Percentiles rank a stretch among this genome's conserved stretches.
Conservation (phyloP, 192 early-diverging fungal species). For the Obelidium mucronatum region DNA sequence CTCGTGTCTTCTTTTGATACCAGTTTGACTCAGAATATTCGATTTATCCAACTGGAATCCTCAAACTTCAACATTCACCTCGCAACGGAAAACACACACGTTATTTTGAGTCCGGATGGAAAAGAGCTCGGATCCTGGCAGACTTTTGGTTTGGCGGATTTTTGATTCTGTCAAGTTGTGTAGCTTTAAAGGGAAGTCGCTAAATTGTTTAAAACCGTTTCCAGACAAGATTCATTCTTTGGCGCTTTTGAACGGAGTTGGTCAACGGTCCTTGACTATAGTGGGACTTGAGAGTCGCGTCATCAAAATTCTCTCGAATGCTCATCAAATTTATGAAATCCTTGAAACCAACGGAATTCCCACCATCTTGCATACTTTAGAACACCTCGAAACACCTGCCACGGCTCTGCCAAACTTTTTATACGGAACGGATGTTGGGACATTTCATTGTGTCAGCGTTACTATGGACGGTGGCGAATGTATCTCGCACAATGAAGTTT, state of each 20-base stretch:
- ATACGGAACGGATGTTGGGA: slow-evolving; percentile 6
- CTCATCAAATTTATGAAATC: not conserved
- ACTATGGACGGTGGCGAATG: no score
- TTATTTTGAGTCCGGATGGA: not conserved
- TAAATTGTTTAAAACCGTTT: no score
- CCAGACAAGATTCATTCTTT: no score
- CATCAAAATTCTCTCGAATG: not conserved
- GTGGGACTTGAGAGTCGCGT: not conserved
- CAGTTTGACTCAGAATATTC: not conserved
- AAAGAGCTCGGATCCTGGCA: not conserved
- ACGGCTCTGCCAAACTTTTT: no score
- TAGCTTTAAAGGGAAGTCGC: no score
- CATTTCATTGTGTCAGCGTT: not conserved
- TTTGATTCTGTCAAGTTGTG: no score
- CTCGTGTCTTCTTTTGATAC: not conserved
- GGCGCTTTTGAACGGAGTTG: not conserved
- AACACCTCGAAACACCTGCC: not conserved
- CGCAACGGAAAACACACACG: not conserved
- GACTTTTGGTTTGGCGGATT: not conserved
- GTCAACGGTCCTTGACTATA: not conserved
- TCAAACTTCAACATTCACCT: not conserved
- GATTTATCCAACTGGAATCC: not conserved
- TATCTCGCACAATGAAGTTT: no score
- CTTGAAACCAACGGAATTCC: not conserved
- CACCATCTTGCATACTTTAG: not conserved